Conservation (phyloP, 2,329 filamentous ascomycete genomes). For the Trichoderma breve region DNA sequence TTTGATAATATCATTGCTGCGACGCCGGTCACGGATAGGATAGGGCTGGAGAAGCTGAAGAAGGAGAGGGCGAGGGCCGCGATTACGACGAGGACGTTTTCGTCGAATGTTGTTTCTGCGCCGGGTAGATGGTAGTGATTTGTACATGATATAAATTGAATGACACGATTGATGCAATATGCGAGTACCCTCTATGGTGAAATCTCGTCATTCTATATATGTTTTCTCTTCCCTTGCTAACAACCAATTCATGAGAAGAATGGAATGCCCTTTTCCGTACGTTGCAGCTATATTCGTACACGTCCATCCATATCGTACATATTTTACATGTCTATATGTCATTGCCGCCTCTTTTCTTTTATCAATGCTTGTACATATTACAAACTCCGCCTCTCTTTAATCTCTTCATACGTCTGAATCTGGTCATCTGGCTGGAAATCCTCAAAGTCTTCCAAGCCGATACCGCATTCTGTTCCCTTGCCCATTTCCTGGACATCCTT, state of each 20-base stretch:
- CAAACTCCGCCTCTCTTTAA: conserved; percentile 64
- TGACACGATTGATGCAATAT: not conserved
- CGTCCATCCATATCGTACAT: conserved; percentile 17
- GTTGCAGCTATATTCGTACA: not conserved
- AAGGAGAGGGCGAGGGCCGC: conserved; percentile 52
- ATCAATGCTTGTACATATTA: conserved; percentile 32
- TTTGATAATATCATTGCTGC: conserved; percentile 94
- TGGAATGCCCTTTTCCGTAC: not conserved
- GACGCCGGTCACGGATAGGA: conserved; percentile 82
- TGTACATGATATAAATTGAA: not conserved
- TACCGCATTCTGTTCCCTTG: conserved; percentile 91
- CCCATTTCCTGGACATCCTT: conserved; percentile 86
- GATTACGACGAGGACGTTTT: conserved; percentile 51
- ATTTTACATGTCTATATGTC: conserved; percentile 14
- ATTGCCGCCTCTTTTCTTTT: not conserved
- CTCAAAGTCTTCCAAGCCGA: conserved; percentile 77
- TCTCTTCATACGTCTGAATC: conserved; percentile 84
- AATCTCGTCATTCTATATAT: not conserved
- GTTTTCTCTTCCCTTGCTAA: not conserved
- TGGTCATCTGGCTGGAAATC: conserved; percentile 78
- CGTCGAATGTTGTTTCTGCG: conserved; percentile 48
- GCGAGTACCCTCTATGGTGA: not conserved
- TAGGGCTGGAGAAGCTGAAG: conserved; percentile 61
- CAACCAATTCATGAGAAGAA: not conserved
- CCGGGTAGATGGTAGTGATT: conserved; percentile 44